Conservation (phyloP, 2,329 filamentous ascomycete genomes). For the Sphaerostilbella broomeana region DNA sequence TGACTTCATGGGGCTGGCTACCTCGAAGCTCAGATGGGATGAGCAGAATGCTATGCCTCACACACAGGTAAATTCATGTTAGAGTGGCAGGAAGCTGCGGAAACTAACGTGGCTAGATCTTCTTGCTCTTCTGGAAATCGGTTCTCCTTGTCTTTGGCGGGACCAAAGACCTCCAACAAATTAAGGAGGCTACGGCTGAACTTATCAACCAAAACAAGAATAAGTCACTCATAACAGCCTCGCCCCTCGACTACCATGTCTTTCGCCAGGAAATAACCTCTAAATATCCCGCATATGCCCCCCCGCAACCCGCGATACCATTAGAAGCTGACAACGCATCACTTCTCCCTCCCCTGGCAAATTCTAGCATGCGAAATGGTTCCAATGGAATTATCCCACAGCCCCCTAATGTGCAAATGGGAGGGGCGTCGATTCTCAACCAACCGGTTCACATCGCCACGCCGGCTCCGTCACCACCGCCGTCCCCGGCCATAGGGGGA, state of each 20-base stretch:
- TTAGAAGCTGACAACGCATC: conserved; percentile 88
- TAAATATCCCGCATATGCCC: conserved; percentile 95
- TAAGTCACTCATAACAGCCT: conserved; percentile 81
- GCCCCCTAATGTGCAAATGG: conserved; percentile 47
- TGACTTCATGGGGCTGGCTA: conserved; percentile 63
- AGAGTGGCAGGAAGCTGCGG: background rate
- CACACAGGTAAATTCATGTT: conserved; percentile 47
- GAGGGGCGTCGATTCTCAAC: conserved; percentile 75
- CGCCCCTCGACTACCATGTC: conserved; percentile 89
- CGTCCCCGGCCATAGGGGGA: conserved; percentile 76
- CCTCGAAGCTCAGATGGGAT: conserved; percentile 66
- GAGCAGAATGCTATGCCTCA: conserved; percentile 56
- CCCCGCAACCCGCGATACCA: conserved; percentile 74
- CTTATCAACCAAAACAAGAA: conserved; percentile 52
- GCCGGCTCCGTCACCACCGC: conserved; percentile 88
- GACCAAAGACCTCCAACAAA: conserved; percentile 60
- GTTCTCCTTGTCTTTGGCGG: conserved; percentile 82
- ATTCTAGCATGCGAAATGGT: conserved; percentile 59
- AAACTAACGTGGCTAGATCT: conserved; percentile 44
- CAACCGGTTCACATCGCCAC: conserved; percentile 99
- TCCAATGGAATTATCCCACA: conserved; percentile 56
- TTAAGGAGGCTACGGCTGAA: conserved; percentile 67
- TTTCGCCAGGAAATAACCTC: conserved; percentile 96
- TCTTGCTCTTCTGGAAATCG: conserved; percentile 87
- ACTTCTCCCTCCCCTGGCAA: conserved; percentile 76